Evolutionary conservation across 2,329 filamentous ascomycete genomes (phyloP).

Genomic region (Simplicillium aogashimaense): DNA sequence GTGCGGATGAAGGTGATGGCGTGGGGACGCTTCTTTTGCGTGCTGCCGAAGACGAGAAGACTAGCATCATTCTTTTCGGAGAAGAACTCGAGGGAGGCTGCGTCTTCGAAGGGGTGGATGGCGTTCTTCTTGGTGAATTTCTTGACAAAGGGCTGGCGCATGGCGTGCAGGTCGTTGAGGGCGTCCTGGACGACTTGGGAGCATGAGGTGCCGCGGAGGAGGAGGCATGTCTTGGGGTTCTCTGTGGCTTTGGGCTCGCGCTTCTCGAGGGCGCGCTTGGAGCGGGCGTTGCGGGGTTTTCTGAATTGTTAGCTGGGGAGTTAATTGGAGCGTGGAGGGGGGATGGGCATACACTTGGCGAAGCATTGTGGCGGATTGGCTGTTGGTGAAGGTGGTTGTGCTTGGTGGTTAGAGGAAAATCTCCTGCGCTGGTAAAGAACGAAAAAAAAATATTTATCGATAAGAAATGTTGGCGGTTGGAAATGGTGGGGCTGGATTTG

Average conservation of each 20-base stretch:
- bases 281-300: constrained; percentile 66
- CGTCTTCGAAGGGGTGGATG: constrained; percentile 89
- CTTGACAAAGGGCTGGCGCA: constrained; percentile 77
- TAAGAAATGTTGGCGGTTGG: too few relatives aligned
- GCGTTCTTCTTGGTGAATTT: constrained; percentile 97
- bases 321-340: not conserved
- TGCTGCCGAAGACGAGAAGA: constrained; percentile 73
- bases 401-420: too few relatives aligned
- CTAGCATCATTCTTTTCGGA: constrained; percentile 91
- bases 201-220: constrained; percentile 80
- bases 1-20: constrained; percentile 73
- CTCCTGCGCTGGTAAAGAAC: not conserved
- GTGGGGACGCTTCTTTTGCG: constrained; percentile 93
- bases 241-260: constrained; percentile 82
- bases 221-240: constrained; percentile 81
- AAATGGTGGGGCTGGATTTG: too few relatives aligned
- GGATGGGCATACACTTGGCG: constrained; percentile 34
- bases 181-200: constrained; percentile 76
- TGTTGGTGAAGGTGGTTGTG: too few relatives aligned
- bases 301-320: constrained; percentile 17
- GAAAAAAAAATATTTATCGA: too few relatives aligned
- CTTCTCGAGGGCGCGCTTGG: constrained; percentile 89
- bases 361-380: constrained; percentile 27
- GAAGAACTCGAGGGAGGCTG: constrained; percentile 85
- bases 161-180: constrained; percentile 71